Evolutionary conservation across 495 filamentous ascomycete species (phyloP), one percentile per base, ranked within the genome.

Genomic region (Hyaloscypha bicolor): DNA sequence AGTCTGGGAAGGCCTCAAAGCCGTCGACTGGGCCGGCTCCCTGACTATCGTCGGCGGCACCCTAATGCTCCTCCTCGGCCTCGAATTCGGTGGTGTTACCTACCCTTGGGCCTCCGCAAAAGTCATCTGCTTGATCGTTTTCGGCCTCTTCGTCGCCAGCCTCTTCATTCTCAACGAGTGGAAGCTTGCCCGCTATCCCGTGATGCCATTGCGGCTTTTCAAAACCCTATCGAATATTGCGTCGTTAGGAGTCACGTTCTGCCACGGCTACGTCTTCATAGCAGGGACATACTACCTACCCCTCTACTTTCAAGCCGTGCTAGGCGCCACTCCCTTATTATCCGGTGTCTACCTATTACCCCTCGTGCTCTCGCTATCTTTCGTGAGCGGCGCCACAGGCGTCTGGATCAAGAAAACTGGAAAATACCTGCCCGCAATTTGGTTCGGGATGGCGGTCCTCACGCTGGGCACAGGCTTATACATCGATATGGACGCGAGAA

Each of bases 291-390:
- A 93, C 80, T 93, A 88, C 72, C 82, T 94, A 16, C 91, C 91
- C 0, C 82, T 94, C 48, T 93, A 93, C 78, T 91, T 91, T 77
- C 90, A 93, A 75, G 84, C 87, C 42, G 90, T 93, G 14, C 85
- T 93, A 8, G 87, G 90, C 3, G 86, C 87, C 12, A 79, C 83
- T 14, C 91, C 93, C 0, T 85, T 97, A 65, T 75, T 91, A 6
- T 91, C 88, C 35, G 93, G 93, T 35, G 88, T 96, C 51, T 93
- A 93, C 74, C 79, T 93, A 22, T 83, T 96, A 11, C 90, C 93
- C 4, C 88, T 88, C 69, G 90, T 88, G 19, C 72, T 96, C 60
- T 80, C 87, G 1, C 83, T 96, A 16, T 91, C 91, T 25, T 45
- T 92, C 69, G 72, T 81, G 25, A 91, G 90, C n/a, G 86, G 82